Base-by-base conservation (phyloP, 1,284 basidiomycete species). In the Ganoderma resinaceum region DNA sequence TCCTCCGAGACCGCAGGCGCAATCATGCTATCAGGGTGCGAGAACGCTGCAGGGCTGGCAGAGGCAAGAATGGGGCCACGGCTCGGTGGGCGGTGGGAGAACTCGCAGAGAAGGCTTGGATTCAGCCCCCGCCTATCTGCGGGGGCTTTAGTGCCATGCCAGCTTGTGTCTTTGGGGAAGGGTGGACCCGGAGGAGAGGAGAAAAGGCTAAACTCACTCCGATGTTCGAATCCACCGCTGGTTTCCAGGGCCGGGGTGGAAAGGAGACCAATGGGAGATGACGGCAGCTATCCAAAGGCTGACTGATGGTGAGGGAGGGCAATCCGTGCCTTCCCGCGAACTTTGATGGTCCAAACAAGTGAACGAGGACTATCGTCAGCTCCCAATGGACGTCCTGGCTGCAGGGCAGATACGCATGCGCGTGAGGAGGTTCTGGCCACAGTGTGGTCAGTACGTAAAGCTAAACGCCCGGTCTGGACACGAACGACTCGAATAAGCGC, bases 171-270 rank as follows among this genome's bases (percentile, higher is more conserved):
- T 0, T 29, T 40, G n/a, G 33, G 67, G 72, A 29, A 63, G 57
- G 43, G 58, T 59, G 35, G 43, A 49, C 61, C 69, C 72, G 49
- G 43, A n/a, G 18, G 8, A 40, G 55, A 20, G 72, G 72, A 29
- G 61, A 55, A 68, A 73, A 73, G 72, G 67, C 66, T 73, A 73
- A 73, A 73, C 72, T 70, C 72, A 73, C 72, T 73, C 46, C 42
- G 66, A 69, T 70, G 72, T 64, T 67, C 42, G n/a, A 57, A 55
- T 33, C 55, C 46, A 63, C 58, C 40, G 63, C 61, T 60, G 58
- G 58, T 60, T 16, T 60, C 37, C 58, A 40, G 37, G 37, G 58
- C 37, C 37, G 35, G 37, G 58, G 37, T 59, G n/a, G 64, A 59
- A 43, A 66, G 57, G 1, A 43, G 64, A 46, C 63, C 66, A 67